Conservation (phyloP, 1,284 basidiomycete genomes). For the Microbotryomycetes sp. region DNA sequence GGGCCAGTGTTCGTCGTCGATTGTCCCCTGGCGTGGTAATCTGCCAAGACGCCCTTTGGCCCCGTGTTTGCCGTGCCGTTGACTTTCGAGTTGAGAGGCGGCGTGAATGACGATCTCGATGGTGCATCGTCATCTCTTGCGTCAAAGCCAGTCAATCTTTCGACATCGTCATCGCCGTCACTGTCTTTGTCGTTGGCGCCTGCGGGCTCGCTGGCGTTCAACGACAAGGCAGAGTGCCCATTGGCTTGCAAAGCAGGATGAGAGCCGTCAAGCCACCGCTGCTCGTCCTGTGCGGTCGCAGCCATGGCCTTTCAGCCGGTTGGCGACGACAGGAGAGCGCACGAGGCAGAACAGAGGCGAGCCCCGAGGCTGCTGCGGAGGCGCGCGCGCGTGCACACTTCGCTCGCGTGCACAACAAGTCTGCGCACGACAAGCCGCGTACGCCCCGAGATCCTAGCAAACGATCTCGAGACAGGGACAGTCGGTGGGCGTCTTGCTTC, state of each 20-base stretch:
- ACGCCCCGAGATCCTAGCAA: too few species aligned
- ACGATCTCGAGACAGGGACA: too few species aligned
- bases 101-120: neutral
- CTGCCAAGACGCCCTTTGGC: conserved; percentile 35
- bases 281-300: conserved; percentile 11
- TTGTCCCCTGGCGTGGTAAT: conserved; percentile 18
- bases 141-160: neutral
- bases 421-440: too few species aligned
- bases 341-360: too few species aligned
- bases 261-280: conserved; percentile 26
- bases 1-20: conserved; percentile 27
- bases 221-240: conserved; percentile 5
- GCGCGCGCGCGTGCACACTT: conserved; percentile 3
- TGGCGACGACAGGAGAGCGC: too few species aligned
- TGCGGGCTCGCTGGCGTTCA: conserved; percentile 13
- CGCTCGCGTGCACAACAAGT: too few species aligned
- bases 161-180: neutral
- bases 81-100: neutral
- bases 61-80: conserved; percentile 31
- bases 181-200: neutral
- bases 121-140: neutral
- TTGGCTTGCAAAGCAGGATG: conserved; percentile 26
- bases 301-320: too few species aligned
- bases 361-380: too few species aligned
- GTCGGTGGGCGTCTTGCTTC: too few species aligned